Evolutionary conservation across 179 eudicot genomes (phyloP).

Genomic region (Gypsophila paniculata): DNA sequence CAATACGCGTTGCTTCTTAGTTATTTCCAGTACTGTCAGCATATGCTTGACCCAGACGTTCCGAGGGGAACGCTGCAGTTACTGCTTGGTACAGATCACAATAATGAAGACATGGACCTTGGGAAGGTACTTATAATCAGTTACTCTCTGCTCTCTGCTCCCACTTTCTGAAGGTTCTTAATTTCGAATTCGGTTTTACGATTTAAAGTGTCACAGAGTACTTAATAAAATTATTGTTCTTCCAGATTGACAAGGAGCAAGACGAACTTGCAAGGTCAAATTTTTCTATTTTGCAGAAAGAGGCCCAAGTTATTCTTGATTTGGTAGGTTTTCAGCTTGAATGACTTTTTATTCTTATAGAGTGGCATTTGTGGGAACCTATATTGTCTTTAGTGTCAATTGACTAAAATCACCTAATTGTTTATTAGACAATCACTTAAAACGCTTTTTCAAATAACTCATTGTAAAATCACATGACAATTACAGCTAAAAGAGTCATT

Average conservation of each 20-base stretch:
- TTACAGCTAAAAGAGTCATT: no score
- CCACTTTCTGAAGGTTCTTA: not conserved
- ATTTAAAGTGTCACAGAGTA: not conserved
- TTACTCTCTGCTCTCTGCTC: conserved; percentile 8
- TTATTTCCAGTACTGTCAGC: conserved; percentile 92
- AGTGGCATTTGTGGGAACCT: not conserved
- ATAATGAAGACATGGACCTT: conserved; percentile 71
- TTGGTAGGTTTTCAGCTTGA: conserved; percentile 49
- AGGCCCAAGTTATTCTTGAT: conserved; percentile 78
- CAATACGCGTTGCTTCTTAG: conserved; percentile 89
- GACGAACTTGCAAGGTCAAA: conserved; percentile 79
- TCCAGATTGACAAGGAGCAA: conserved; percentile 85
- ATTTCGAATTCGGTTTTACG: conserved; percentile 9
- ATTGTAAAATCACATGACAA: no score
- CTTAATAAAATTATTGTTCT: conserved; percentile 7
- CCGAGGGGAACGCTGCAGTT: conserved; percentile 71
- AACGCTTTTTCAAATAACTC: no score
- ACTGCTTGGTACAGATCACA: conserved; percentile 61
- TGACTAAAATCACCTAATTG: not conserved
- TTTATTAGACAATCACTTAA: not conserved
- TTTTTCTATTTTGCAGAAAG: conserved; percentile 71
- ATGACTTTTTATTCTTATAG: not conserved
- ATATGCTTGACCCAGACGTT: conserved; percentile 88
- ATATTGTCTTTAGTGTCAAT: not conserved
- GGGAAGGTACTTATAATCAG: conserved; percentile 50